Conservation (phyloP, 805 yeast species). For the Myxozyma neglecta region DNA sequence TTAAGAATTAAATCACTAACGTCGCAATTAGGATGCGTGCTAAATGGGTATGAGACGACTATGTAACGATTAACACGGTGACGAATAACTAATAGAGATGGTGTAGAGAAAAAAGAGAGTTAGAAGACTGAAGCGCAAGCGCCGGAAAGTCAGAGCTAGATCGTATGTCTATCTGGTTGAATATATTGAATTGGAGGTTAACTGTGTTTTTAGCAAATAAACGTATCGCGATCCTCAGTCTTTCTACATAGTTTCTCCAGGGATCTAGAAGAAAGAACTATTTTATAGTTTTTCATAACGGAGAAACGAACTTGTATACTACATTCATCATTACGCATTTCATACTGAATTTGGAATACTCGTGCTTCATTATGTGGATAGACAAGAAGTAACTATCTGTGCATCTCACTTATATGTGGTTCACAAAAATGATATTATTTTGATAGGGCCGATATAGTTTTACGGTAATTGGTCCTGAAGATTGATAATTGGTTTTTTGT, state of each 20-base stretch:
- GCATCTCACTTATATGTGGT: neutral
- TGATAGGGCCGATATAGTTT: slow-evolving; percentile 9
- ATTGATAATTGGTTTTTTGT: no score
- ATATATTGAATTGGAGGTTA: neutral
- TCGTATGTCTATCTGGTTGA: slow-evolving; percentile 43
- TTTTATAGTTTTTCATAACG: slow-evolving; percentile 1
- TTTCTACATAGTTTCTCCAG: slow-evolving; percentile 12
- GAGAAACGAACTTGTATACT: neutral
- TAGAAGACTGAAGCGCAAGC: slow-evolving; percentile 99
- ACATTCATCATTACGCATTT: no score
- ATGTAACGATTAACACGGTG: neutral
- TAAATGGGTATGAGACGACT: slow-evolving; percentile 27
- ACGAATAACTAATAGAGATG: slow-evolving; percentile 5
- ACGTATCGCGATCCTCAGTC: slow-evolving; percentile 10
- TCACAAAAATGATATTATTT: neutral
- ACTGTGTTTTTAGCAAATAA: slow-evolving; percentile 23
- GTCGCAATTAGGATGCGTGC: slow-evolving; percentile 29
- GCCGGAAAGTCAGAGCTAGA: slow-evolving; percentile 99
- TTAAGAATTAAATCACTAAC: neutral
- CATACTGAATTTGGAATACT: no score
- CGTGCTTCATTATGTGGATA: no score
- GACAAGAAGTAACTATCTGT: no score
- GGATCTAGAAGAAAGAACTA: neutral
- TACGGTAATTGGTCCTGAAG: neutral
- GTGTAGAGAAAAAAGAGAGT: slow-evolving; percentile 96